Conservation (phyloP, 495 filamentous ascomycete species). For the Acidiella bohemica region DNA sequence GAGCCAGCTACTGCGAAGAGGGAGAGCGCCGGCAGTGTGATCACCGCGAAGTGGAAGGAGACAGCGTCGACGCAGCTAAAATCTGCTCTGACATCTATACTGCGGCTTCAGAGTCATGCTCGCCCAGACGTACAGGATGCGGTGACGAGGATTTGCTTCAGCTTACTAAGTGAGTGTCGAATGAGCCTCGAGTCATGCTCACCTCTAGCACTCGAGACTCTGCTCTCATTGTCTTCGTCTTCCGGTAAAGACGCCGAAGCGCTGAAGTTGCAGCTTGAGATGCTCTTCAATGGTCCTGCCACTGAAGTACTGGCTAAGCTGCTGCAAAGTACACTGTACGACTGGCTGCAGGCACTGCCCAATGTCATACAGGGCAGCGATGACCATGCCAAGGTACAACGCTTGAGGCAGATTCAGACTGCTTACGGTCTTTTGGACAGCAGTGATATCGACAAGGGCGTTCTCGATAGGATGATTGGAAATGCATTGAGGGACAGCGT, state of each 20-base stretch:
- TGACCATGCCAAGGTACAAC: constrained; percentile 56
- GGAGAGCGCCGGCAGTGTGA: background rate
- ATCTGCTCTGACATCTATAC: constrained; percentile 63
- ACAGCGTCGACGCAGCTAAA: constrained; percentile 75
- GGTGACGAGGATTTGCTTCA: constrained; percentile 54
- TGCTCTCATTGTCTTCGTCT: constrained; percentile 63
- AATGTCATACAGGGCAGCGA: constrained; percentile 76
- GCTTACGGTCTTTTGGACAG: constrained; percentile 55
- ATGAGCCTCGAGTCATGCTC: constrained; percentile 57
- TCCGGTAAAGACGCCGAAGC: constrained; percentile 19
- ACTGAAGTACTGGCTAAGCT: constrained; percentile 51
- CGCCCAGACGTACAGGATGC: constrained; percentile 55
- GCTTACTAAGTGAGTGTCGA: constrained; percentile 62
- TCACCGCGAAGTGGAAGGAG: constrained; percentile 47
- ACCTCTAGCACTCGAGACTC: constrained; percentile 62
- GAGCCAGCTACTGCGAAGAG: background rate
- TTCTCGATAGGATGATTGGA: constrained; percentile 55
- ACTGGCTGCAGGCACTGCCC: constrained; percentile 69
- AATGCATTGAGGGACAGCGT: constrained; percentile 50
- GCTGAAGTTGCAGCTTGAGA: constrained; percentile 30
- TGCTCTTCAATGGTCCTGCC: constrained; percentile 49
- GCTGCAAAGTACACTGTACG: constrained; percentile 59
- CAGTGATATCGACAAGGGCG: constrained; percentile 51
- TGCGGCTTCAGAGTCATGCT: constrained; percentile 65
- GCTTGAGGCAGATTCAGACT: constrained; percentile 58